phyloP scores from a whole-genome alignment of 768 basidiomycete genomes.

The Pholiota conissans region DNA sequence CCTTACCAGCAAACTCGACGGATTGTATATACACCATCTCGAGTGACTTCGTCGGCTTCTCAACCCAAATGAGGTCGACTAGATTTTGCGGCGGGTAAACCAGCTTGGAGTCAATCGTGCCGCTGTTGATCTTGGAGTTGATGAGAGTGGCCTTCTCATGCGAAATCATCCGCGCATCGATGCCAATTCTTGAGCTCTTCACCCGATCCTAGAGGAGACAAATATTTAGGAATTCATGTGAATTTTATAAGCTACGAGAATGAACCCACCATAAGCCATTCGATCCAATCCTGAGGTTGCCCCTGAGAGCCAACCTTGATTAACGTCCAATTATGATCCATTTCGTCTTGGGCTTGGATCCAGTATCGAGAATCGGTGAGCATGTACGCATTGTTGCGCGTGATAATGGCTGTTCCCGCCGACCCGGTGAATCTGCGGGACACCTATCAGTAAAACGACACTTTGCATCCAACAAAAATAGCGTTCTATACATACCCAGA shows the following conservation, averaged over 20 bases:
- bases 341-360: constrained; percentile 69
- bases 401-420: constrained; percentile 72
- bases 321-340: constrained; percentile 75
- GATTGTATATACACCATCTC: constrained; percentile 68
- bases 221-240: background rate
- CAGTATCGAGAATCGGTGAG: constrained; percentile 84
- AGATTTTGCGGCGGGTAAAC: constrained; percentile 83
- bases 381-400: constrained; percentile 66
- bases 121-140: constrained; percentile 47
- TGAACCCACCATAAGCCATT: constrained; percentile 65
- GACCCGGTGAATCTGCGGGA: constrained; percentile 35
- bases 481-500: constrained; percentile 59
- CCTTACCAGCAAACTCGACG: constrained; percentile 64
- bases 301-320: constrained; percentile 54
- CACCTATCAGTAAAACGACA: background rate
- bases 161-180: constrained; percentile 84
- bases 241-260: background rate
- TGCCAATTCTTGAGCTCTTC: constrained; percentile 59
- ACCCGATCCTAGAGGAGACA: constrained; percentile 32
- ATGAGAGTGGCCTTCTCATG: constrained; percentile 68
- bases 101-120: constrained; percentile 60
- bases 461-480: constrained; percentile 12
- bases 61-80: constrained; percentile 79
- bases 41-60: constrained; percentile 69
- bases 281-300: constrained; percentile 73